Percentiles rank a stretch among this genome's conserved stretches.
These are phyloP conservation scores for Fusarium sp. DNA, from an alignment of 2,329 filamentous ascomycete genomes.

Conservation along the genomic window DNA sequence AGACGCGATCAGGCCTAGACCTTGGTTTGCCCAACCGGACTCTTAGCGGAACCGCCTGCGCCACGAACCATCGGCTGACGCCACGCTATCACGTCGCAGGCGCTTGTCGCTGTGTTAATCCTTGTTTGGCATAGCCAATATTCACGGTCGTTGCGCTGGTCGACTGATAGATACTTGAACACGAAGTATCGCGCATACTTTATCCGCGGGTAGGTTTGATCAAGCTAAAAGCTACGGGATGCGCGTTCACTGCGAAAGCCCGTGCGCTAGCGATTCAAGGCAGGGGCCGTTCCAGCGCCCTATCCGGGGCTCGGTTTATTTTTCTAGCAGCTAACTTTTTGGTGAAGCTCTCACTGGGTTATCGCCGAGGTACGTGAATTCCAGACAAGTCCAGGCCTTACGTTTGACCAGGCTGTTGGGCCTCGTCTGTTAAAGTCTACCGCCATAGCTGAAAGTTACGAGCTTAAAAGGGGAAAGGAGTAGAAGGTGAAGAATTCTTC, in stretches of 20 bases:
- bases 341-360: slow-evolving; percentile 15
- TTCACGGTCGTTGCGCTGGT: slow-evolving; percentile 10
- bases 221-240: slow-evolving; percentile 13
- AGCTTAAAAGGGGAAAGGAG: slow-evolving; percentile 11
- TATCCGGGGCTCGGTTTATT: slow-evolving; percentile 24
- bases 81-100: slow-evolving; percentile 40
- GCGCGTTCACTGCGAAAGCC: slow-evolving; percentile 15
- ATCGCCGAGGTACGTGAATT: slow-evolving; percentile 19
- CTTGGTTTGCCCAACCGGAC: slow-evolving; percentile 30
- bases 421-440: slow-evolving; percentile 17
- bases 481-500: slow-evolving; percentile 10
- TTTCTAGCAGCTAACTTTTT: slow-evolving; percentile 24
- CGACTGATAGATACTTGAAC: slow-evolving; percentile 30
- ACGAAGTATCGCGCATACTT: slow-evolving; percentile 20
- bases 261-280: slow-evolving; percentile 37
- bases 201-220: neutral
- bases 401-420: slow-evolving; percentile 14
- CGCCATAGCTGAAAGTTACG: slow-evolving; percentile 25
- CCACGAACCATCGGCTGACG: slow-evolving; percentile 36
- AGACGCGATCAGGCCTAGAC: slow-evolving; percentile 17
- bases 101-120: slow-evolving; percentile 35
- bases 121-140: slow-evolving; percentile 33
- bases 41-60: slow-evolving; percentile 30
- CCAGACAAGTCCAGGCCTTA: slow-evolving; percentile 23
- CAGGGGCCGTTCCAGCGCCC: slow-evolving; percentile 41